These are phyloP conservation scores for Penicillium sp. DNA, from an alignment of 2,329 filamentous ascomycete genomes.

Conservation along the genomic window DNA sequence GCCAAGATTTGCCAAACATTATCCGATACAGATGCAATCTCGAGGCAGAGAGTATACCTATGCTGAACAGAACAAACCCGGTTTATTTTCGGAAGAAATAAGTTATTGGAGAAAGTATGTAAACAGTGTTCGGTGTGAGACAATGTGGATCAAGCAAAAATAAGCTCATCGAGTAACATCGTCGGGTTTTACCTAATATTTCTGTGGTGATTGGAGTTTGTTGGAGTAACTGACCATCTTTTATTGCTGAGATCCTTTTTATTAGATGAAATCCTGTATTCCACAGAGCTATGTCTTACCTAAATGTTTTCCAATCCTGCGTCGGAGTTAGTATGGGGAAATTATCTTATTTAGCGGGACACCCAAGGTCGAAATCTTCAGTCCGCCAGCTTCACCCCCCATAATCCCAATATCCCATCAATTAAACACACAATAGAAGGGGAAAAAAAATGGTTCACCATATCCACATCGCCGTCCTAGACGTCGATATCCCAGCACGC, in stretches of 20 bases:
- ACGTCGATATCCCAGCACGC: constrained; percentile 23
- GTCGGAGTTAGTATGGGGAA: neutral
- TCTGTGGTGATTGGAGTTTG: constrained; percentile 14
- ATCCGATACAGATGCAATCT: neutral
- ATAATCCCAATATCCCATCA: neutral
- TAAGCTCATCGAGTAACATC: constrained; percentile 15
- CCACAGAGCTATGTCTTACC: constrained; percentile 9
- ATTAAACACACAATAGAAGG: neutral
- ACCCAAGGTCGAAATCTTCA: neutral
- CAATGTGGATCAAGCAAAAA: constrained; percentile 14
- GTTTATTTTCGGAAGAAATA: neutral
- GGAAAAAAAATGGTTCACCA: constrained; percentile 14
- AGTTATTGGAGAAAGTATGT: neutral
- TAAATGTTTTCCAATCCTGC: constrained; percentile 2
- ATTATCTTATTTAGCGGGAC: neutral
- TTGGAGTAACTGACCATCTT: constrained; percentile 11
- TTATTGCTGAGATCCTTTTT: constrained; percentile 9
- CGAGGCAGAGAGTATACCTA: neutral
- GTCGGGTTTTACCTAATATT: constrained; percentile 19
- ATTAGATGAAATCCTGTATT: constrained; percentile 1
- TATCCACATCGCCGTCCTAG: constrained; percentile 22
- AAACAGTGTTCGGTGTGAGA: constrained; percentile 1
- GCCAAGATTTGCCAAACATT: neutral
- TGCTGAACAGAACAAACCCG: neutral
- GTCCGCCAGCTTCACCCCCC: neutral